Base-by-base conservation (phyloP, 192 early-diverging fungal genomes). In the Podila verticillata region DNA sequence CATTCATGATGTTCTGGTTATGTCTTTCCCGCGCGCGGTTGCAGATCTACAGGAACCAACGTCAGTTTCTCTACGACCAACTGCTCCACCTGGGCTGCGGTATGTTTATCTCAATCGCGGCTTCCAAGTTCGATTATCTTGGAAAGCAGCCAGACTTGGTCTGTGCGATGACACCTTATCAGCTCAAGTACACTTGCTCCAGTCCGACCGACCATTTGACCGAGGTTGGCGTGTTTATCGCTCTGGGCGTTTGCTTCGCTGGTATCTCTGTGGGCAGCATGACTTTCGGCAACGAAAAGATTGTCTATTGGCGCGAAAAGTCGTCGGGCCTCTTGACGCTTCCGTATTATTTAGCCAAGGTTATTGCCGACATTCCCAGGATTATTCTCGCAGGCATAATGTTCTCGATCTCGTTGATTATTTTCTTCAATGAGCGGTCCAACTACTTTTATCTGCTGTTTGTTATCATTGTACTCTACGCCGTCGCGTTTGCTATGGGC, bases 221-320 rank as follows among this genome's bases (percentile, higher is more conserved):
- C 49, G 66, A 78, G 9, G 83, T 81, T 28, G 91, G 87, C 26
- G 84, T 88, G 66, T 92, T 92, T 60, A 84, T 90, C 26, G 66
- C 73, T 19, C 67, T 92, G 13, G 91, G 91, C 8, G 74, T 85
- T 9, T 80, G 87, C 28, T 92, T 92, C 59, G 85, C 86, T 1
- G 91, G 91, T 0, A 89, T 92, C 56, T 84, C 84, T 29, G 86
- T 86, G 12, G 90, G 87, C 7, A 48, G 74, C n/a, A 72, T 81
- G 64, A 92, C 90, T 0, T 92, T 92, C 83, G 89, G 89, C n/a
- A 80, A 84, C 24, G 91, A 92, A 72, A 83, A 84, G 57, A 75
- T 90, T 13, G 91, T 92, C 8, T 92, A 85, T 39, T 92, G 91
- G 91, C 84, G 90, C 20, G 90, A 92, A 31, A 82, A 84, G 34